phyloP scores from a whole-genome alignment of 352 stramenopile species.

The Thraustochytrium sp. region DNA sequence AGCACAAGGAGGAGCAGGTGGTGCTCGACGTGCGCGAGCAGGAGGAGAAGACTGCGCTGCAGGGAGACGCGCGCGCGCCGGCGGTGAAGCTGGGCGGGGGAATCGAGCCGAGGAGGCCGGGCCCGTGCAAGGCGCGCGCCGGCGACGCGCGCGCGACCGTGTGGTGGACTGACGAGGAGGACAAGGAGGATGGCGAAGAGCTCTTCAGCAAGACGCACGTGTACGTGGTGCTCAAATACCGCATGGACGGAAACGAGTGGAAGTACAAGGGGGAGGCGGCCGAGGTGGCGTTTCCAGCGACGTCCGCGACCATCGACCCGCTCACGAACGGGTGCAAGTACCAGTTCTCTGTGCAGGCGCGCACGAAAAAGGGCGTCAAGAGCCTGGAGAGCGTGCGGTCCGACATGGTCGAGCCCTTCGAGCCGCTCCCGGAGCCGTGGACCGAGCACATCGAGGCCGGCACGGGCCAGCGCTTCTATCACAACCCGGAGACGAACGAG shows the following conservation, averaged over 20 bases:
- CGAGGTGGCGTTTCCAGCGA: not conserved
- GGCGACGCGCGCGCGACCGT: not conserved
- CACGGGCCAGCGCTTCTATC: not conserved
- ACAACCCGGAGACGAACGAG: constrained; percentile 29
- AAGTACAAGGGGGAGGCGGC: constrained; percentile 20
- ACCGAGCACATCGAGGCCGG: constrained; percentile 33
- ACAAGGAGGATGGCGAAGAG: not conserved
- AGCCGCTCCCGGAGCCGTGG: constrained; percentile 30
- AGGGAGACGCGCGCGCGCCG: not conserved
- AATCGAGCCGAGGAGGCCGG: not conserved
- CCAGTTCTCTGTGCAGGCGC: not conserved
- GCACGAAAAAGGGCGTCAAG: not conserved
- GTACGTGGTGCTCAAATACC: constrained; percentile 31
- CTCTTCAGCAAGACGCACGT: not conserved
- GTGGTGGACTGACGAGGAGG: constrained; percentile 2
- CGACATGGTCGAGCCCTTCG: constrained; percentile 7
- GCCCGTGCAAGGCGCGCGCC: not conserved
- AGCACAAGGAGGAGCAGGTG: not conserved
- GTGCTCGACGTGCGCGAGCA: not conserved
- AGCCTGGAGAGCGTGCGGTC: constrained; percentile 1
- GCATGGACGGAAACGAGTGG: constrained; percentile 25
- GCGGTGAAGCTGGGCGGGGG: not conserved
- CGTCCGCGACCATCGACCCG: not conserved
- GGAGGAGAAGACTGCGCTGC: not conserved
- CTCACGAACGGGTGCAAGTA: constrained; percentile 9